Base-by-base conservation (phyloP, 106 monocot genomes). In the Cymbidium sinense region DNA sequence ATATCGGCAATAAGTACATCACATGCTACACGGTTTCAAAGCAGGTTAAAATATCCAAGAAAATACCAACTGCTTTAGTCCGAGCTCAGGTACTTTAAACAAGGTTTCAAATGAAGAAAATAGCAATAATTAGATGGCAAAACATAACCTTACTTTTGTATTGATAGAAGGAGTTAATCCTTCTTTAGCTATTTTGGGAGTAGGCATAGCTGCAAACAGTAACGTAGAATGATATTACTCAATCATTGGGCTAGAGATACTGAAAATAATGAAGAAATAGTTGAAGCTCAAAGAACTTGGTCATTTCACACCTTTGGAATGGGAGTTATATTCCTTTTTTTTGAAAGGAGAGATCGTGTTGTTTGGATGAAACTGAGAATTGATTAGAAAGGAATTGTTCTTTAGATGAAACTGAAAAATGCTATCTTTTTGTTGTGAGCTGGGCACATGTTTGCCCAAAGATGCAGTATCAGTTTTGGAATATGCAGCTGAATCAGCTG, bases 141-240 rank as follows among this genome's bases (percentile, higher is more conserved):
- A 35, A 21, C 21, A 43, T 43, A 74, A 74, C 44, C 74, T 74
- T 74, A 74, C 74, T 25, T 74, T 74, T 25, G 12, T 12, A 47
- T 15, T 23, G 43, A 44, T 43, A 74, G 71, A 39, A 39, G 71
- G n/a, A 72, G 39, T 8, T 39, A 74, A 43, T 47, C 47, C 28
- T 74, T 11, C 44, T 74, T 28, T 28, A 74, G 44, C 23, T 4
- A 44, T 44, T 47, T 74, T 11, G 21, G 44, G 43, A n/a, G 44
- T 74, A 27, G 7, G 43, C 9, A 27, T 44, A 44, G 27, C 74
- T 74, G 74, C 74, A 74, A 10, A 47, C n/a, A 74, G 34, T 74
- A 74, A 74, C 74, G 47, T 74, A 44, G 74, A 74, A 74, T 43
- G 20, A 71, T 35, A 71, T 71, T 36, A 71, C 33, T 33, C 71